A percentile compares a stretch with the other conserved stretches of the same genome.
Evolutionary conservation across 1,139 yeast species (phyloP).

Genomic region (Yamadazyma jaroonii): DNA sequence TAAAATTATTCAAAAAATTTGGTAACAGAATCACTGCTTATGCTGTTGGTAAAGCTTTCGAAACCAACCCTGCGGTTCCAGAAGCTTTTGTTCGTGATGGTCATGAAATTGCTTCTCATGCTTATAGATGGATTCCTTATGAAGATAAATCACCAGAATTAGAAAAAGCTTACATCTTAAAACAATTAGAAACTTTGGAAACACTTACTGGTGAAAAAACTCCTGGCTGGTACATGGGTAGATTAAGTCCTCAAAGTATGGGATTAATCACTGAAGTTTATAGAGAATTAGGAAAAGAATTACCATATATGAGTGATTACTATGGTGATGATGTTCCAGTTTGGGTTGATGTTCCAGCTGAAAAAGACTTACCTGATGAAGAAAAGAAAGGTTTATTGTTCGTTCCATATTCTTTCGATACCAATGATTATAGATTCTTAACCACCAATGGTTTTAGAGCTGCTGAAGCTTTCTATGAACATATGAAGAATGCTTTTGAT

Average conservation of each 20-base stretch:
- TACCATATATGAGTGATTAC: constrained; percentile 16
- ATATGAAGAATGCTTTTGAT: constrained; percentile 29
- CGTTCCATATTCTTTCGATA: constrained; percentile 18
- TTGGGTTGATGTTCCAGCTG: constrained; percentile 18
- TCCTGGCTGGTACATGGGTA: constrained; percentile 19
- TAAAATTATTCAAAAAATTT: constrained; percentile 25
- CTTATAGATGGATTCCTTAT: constrained; percentile 36
- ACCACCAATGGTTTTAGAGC: constrained; percentile 16
- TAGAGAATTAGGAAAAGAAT: constrained; percentile 14
- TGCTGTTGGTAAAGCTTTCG: constrained; percentile 37
- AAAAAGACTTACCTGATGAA: constrained; percentile 15
- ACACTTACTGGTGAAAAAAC: constrained; percentile 14
- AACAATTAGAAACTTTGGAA: constrained; percentile 14
- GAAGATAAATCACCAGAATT: constrained; percentile 17
- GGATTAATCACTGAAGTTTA: constrained; percentile 16
- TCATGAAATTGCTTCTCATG: constrained; percentile 37
- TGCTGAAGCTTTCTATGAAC: constrained; percentile 15
- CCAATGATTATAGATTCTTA: constrained; percentile 15
- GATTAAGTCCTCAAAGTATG: constrained; percentile 17
- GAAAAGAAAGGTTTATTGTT: constrained; percentile 17
- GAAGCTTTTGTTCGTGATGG: constrained; percentile 33
- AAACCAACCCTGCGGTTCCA: constrained; percentile 25
- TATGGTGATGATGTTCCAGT: constrained; percentile 19
- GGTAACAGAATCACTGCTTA: constrained; percentile 28
- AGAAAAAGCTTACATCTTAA: constrained; percentile 17